A percentile compares a stretch with the other conserved stretches of the same genome.
Conservation (phyloP, 2,329 filamentous ascomycete species). For the Pyrenochaeta sp. region DNA sequence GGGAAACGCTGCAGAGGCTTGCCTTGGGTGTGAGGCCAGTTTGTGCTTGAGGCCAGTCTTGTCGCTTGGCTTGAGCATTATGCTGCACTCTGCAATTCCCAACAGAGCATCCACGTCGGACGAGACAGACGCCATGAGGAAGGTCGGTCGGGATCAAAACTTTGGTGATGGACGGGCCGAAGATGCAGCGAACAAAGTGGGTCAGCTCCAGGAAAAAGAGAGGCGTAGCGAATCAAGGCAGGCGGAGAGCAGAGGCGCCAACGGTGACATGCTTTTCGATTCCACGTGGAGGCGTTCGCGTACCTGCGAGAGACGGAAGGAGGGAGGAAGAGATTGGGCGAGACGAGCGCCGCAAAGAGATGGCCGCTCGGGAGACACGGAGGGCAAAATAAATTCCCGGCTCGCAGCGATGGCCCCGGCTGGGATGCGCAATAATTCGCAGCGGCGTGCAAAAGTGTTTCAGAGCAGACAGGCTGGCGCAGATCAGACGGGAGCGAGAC, state of each 20-base stretch:
- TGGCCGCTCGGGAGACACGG: conserved; percentile 1
- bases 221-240: conserved; percentile 7
- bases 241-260: neutral
- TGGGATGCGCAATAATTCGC: conserved; percentile 1
- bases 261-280: conserved; percentile 1
- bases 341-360: neutral
- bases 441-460: conserved; percentile 21
- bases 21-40: neutral
- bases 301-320: neutral
- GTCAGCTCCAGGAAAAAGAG: conserved; percentile 8
- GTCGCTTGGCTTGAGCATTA: neutral
- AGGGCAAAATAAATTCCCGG: neutral
- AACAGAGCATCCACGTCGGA: neutral
- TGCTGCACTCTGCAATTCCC: neutral
- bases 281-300: conserved; percentile 9
- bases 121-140: neutral
- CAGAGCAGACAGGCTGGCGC: conserved; percentile 23
- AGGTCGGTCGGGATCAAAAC: conserved; percentile 1
- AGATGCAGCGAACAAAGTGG: conserved; percentile 10
- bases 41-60: neutral
- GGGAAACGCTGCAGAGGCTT: neutral
- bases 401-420: neutral
- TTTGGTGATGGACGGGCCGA: conserved; percentile 8
- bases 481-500: conserved; percentile 39
- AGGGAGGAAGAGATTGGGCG: neutral